phyloP scores from a whole-genome alignment of 2,329 filamentous ascomycete species.

The Penicillium sp. region DNA sequence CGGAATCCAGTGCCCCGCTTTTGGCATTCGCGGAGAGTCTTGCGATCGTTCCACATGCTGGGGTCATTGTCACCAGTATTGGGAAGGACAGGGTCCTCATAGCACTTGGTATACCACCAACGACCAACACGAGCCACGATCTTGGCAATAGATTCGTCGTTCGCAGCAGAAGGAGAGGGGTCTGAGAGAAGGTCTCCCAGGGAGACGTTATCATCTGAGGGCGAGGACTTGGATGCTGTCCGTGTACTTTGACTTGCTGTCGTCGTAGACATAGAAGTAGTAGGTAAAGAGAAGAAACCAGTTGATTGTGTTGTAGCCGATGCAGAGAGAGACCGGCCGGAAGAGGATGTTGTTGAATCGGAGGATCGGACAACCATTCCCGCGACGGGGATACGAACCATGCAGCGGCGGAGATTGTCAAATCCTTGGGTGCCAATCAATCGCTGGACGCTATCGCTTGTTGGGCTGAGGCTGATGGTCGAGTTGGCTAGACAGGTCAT shows the following conservation, averaged over 20 bases:
- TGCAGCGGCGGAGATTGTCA: constrained; percentile 54
- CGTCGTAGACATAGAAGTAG: constrained; percentile 28
- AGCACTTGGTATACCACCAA: constrained; percentile 96
- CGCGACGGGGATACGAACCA: constrained; percentile 54
- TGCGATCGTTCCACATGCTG: constrained; percentile 79
- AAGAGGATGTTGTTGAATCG: constrained; percentile 46
- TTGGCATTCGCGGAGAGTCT: constrained; percentile 81
- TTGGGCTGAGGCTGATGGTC: constrained; percentile 51
- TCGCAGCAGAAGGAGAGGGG: constrained; percentile 67
- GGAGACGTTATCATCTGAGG: constrained; percentile 47
- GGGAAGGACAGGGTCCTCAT: constrained; percentile 69
- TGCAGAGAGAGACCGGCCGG: constrained; percentile 37
- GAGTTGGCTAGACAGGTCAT: constrained; percentile 48
- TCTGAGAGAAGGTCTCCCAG: constrained; percentile 76
- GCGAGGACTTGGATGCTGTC: constrained; percentile 30
- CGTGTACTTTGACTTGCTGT: constrained; percentile 19
- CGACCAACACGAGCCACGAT: constrained; percentile 90
- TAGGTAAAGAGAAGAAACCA: constrained; percentile 26
- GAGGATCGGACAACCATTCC: constrained; percentile 48
- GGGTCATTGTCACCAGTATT: constrained; percentile 52
- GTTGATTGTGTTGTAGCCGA: constrained; percentile 31
- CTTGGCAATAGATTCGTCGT: constrained; percentile 85
- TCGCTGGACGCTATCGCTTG: constrained; percentile 53
- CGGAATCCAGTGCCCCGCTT: constrained; percentile 85
- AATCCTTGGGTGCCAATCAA: constrained; percentile 51